Base-by-base conservation (phyloP, 208 protist species). In the Trypanosoma lewisi region DNA sequence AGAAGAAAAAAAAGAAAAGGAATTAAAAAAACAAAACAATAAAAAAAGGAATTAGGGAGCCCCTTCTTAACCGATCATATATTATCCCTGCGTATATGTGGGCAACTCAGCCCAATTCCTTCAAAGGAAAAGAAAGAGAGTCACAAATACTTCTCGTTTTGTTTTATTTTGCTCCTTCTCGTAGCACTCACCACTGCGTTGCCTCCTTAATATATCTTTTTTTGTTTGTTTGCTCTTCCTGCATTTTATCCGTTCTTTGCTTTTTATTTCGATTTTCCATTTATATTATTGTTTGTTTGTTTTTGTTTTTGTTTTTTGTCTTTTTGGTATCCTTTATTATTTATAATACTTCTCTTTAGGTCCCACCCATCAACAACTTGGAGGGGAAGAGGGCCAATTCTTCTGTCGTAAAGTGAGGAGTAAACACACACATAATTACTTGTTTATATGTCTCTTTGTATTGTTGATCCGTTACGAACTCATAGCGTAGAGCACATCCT, bases 401-500 rank as follows among this genome's bases (percentile, higher is more conserved):
- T n/a, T n/a, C n/a, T n/a, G n/a, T n/a, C n/a, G n/a, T n/a, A n/a
- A n/a, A n/a, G n/a, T n/a, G n/a, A n/a, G n/a, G n/a, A n/a, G n/a
- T n/a, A n/a, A n/a, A n/a, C n/a, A n/a, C n/a, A n/a, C n/a, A n/a
- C n/a, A n/a, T n/a, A n/a, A n/a, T n/a, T n/a, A n/a, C n/a, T n/a
- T n/a, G n/a, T n/a, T n/a, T n/a, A n/a, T n/a, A n/a, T n/a, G n/a
- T n/a, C n/a, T n/a, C n/a, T n/a, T n/a, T n/a, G n/a, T n/a, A n/a
- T n/a, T n/a, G n/a, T n/a, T n/a, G n/a, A n/a, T n/a, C n/a, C 23
- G 31, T 45, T 37, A 56, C 61, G 63, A 80, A 59, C 74, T 84
- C 86, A 95, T 93, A 17, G 89, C 89, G 59, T 95, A 83, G 17
- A 95, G 83, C 53, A 95, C 89, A 69, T 95, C 89, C 67, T 91